Base-by-base conservation (phyloP, 2,329 filamentous ascomycete genomes). In the Cytospora piceae region DNA sequence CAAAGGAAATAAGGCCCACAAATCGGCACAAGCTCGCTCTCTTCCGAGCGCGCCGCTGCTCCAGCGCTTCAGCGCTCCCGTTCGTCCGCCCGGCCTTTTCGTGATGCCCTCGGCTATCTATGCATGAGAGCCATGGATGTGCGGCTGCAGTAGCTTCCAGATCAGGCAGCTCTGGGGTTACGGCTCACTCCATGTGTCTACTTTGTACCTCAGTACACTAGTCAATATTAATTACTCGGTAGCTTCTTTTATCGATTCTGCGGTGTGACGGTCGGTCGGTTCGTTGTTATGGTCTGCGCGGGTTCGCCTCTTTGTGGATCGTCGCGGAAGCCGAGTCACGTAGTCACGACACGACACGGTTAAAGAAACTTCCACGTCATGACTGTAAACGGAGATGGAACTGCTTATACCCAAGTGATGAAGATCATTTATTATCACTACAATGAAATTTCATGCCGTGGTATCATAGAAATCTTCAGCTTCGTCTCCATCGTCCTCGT, bases 321-420 rank as follows among this genome's bases (percentile, higher is more conserved):
- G 29, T 32, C 60, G 64, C 59, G 59, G 59, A 59, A 9, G 63
- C 66, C 59, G 60, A 68, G 55, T 32, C 54, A 39, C 14, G 53
- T 4, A 3, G 27, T 29, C 27, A 34, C 32, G 32, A 29, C 52
- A 55, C 24, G 52, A 39, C 37, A 39, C 37, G 12, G 37, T 15
- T 39, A 14, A 34, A 34, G 12, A 14, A 34, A 34, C 4, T 14
- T 34, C 32, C 32, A 34, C 27, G 27, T 29, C 27, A 29, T 29
- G 4, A 34, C 32, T 34, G 32, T 11, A 34, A 34, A 34, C 8
- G 32, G 32, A 34, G 8, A 34, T 34, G 32, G 32, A 34, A 34
- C 32, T 34, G 8, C 12, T 6, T 14, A 34, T 9, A 20, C 17
- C 4, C 15, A 42, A 20, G 39, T 42, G 17, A 20, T 17, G 5